Base-by-base conservation (phyloP, 495 filamentous ascomycete genomes). In the Baudoinia panamericana region DNA sequence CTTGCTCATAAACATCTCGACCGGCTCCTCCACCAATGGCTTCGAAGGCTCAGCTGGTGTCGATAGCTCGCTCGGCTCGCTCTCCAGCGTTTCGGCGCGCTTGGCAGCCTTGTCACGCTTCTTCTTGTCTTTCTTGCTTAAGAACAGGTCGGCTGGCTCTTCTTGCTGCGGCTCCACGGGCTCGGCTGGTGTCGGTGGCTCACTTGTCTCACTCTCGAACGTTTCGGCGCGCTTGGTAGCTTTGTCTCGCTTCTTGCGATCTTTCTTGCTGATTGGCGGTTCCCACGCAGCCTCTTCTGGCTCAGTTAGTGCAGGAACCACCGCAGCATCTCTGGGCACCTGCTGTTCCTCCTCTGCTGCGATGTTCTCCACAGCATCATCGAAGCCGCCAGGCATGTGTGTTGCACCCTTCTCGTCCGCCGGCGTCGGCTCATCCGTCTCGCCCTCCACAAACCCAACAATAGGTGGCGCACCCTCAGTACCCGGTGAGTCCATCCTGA, bases 321-420 rank as follows among this genome's bases (percentile, higher is more conserved):
- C 17, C 6, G 15, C 34, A 9, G 23, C 10, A 7, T 13, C 15
- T 4, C 11, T 3, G 25, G 7, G 28, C 1, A 11, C 15, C n/a
- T 26, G 6, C 8, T 19, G 22, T 16, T 36, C 30, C 24, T 38
- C 21, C 23, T 39, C 28, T 8, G 24, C 16, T 16, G 16, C 10
- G 34, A 13, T n/a, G 18, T 30, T n/a, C 11, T 28, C n/a, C n/a
- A n/a, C n/a, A n/a, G n/a, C 53, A 20, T 55, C 55, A 16, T 50
- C 55, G 33, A 57, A 57, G 13, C 41, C 52, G 23, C 55, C 55
- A 23, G 52, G 55, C 25, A 57, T 53, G 36, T 48, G 41, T 22
- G 6, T n/a, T 36, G 9, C 36, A 13, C 24, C 29, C 26, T 48
- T 45, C 28, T 40, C 38, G n/a, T n/a, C n/a, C 11, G 23, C 46